These are phyloP conservation scores for Pythium myriotylum DNA, from an alignment of 352 stramenopile genomes.

Conservation along the genomic window DNA sequence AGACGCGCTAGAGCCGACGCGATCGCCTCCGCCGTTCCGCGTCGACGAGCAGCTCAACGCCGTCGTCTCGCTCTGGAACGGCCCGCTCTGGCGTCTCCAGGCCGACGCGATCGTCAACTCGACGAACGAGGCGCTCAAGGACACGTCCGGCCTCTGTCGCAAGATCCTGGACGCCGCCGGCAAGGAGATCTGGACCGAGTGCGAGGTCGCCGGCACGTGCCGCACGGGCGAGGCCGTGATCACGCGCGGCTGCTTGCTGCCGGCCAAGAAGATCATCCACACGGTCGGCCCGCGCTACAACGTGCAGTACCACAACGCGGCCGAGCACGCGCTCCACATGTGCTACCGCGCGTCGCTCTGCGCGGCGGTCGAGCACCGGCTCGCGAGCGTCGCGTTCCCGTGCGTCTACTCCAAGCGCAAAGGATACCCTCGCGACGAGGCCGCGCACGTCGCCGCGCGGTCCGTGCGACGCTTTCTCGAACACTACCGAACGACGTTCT, in stretches of 20 bases:
- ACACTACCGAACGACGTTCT: conserved; percentile 58
- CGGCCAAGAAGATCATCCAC: conserved; percentile 71
- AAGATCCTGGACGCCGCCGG: conserved; percentile 74
- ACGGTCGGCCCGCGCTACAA: conserved; percentile 88
- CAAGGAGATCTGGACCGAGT: conserved; percentile 75
- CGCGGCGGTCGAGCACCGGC: conserved; percentile 61
- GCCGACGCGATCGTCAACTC: conserved; percentile 82
- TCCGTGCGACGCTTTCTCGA: conserved; percentile 83
- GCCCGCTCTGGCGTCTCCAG: conserved; percentile 51
- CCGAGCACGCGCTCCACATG: conserved; percentile 81
- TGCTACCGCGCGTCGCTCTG: conserved; percentile 74
- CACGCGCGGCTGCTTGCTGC: conserved; percentile 75
- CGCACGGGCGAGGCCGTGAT: conserved; percentile 84
- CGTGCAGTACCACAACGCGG: conserved; percentile 70
- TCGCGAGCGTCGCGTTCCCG: conserved; percentile 71
- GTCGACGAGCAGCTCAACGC: conserved; percentile 39
- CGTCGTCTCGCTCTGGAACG: conserved; percentile 60
- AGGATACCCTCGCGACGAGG: conserved; percentile 77
- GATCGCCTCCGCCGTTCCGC: background rate
- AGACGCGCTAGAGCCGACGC: too few species aligned
- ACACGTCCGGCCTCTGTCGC: conserved; percentile 62
- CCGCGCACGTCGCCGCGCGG: conserved; percentile 65
- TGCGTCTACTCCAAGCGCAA: conserved; percentile 80
- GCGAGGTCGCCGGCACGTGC: conserved; percentile 54
- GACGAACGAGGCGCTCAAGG: conserved; percentile 72